Percentiles rank a stretch among this genome's conserved stretches.
Evolutionary conservation across 73 alveolate genomes (phyloP).

Genomic region (Diophrys sp.): DNA sequence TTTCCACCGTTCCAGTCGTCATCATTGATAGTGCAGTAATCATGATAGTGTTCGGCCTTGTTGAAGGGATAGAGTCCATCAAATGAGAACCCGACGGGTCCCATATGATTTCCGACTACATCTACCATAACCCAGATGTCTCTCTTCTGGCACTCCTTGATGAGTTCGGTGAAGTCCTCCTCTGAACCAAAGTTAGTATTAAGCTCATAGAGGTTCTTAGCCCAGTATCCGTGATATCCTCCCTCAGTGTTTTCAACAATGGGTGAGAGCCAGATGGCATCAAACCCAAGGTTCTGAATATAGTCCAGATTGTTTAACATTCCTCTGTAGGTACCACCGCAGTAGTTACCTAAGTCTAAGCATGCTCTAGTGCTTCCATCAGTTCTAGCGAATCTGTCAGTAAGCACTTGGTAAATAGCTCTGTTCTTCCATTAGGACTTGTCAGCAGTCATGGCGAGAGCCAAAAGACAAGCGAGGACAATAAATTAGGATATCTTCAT

Average conservation of each 20-base stretch:
- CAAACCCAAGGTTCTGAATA: conserved; percentile 71
- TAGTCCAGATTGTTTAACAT: conserved; percentile 62
- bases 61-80: conserved; percentile 61
- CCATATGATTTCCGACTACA: conserved; percentile 89
- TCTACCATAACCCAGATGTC: conserved; percentile 87
- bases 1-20: conserved; percentile 15
- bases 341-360: conserved; percentile 48
- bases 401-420: conserved; percentile 44
- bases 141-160: conserved; percentile 52
- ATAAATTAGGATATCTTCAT: too few relatives aligned
- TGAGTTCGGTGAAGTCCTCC: conserved; percentile 62
- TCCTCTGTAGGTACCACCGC: conserved; percentile 84
- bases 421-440: conserved; percentile 59
- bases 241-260: conserved; percentile 66
- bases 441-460: conserved; percentile 9
- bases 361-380: conserved; percentile 43
- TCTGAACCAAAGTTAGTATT: conserved; percentile 87
- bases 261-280: conserved; percentile 92
- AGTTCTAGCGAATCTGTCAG: conserved; percentile 50
- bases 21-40: conserved; percentile 31
- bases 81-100: conserved; percentile 62
- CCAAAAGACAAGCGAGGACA: too few relatives aligned
- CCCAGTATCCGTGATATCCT: conserved; percentile 88
- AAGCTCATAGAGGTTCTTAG: conserved; percentile 63
- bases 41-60: conserved; percentile 39